Percentiles rank a stretch among this genome's conserved stretches.
phyloP scores from a whole-genome alignment of 805 yeast genomes.

The Kodamaea jinghongensis region DNA sequence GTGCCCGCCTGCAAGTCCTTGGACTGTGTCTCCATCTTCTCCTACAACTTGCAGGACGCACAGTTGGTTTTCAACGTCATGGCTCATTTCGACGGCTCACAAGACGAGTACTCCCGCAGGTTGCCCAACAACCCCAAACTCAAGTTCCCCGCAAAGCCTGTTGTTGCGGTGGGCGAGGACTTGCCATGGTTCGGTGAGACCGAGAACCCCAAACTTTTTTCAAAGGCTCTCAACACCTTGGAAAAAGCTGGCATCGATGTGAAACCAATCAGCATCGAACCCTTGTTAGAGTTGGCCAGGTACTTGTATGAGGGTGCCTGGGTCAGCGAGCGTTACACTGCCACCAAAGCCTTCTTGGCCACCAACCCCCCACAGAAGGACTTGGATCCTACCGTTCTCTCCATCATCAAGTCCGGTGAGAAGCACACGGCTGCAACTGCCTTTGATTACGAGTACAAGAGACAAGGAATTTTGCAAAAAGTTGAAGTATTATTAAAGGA shows the following conservation, averaged over 20 bases:
- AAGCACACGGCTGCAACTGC: slow-evolving; percentile 77
- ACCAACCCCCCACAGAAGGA: slow-evolving; percentile 66
- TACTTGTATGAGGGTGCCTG: slow-evolving; percentile 97
- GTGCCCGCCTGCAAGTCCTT: slow-evolving; percentile 95
- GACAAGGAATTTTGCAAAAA: slow-evolving; percentile 73
- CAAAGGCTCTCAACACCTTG: slow-evolving; percentile 51
- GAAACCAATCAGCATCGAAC: slow-evolving; percentile 65
- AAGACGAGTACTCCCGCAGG: slow-evolving; percentile 78
- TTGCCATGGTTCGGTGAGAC: slow-evolving; percentile 79
- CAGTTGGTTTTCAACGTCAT: slow-evolving; percentile 69
- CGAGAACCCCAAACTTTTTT: slow-evolving; percentile 70
- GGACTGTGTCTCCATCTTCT: slow-evolving; percentile 87
- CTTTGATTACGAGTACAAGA: slow-evolving; percentile 81
- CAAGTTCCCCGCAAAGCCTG: slow-evolving; percentile 57
- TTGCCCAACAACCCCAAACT: slow-evolving; percentile 66
- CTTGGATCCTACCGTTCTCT: slow-evolving; percentile 79
- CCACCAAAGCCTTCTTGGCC: slow-evolving; percentile 68
- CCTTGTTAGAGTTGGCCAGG: slow-evolving; percentile 75
- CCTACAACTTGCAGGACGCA: slow-evolving; percentile 78
- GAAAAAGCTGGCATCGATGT: slow-evolving; percentile 56
- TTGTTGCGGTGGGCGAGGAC: slow-evolving; percentile 71
- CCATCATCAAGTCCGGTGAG: slow-evolving; percentile 77
- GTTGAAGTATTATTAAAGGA: slow-evolving; percentile 52
- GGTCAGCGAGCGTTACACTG: slow-evolving; percentile 94
- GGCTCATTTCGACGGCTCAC: slow-evolving; percentile 63